Evolutionary conservation across 2,329 filamentous ascomycete species (phyloP).

Genomic region (Pseudocercospora vitis): DNA sequence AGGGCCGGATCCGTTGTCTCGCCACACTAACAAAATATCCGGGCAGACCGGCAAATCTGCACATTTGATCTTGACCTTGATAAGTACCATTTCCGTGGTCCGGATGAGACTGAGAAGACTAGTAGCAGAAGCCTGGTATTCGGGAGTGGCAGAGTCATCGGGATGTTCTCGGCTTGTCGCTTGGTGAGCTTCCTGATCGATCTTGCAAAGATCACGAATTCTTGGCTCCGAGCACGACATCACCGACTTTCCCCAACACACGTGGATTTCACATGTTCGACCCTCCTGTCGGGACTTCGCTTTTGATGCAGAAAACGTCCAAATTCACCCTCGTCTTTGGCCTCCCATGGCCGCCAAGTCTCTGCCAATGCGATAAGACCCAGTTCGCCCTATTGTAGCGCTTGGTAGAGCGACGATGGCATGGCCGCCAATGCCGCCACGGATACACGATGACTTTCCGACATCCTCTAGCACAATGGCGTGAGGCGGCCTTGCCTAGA

Average conservation of each 20-base stretch:
- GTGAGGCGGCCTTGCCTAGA: conserved; percentile 9
- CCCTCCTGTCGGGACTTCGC: background rate
- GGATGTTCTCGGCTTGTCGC: too few species aligned
- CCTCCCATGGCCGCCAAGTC: conserved; percentile 10
- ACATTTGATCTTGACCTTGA: too few species aligned
- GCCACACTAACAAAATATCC: conserved; percentile 12
- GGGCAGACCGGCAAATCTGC: too few species aligned
- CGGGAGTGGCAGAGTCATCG: too few species aligned
- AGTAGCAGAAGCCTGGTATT: too few species aligned
- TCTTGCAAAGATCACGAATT: conserved; percentile 1
- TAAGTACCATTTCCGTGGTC: too few species aligned
- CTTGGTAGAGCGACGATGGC: conserved; percentile 2
- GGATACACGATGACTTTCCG: conserved; percentile 9
- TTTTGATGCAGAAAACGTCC: background rate
- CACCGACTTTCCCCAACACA: conserved; percentile 9
- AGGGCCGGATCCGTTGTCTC: conserved; percentile 28
- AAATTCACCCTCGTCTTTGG: background rate
- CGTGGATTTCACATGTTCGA: conserved; percentile 1
- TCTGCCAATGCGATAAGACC: conserved; percentile 9
- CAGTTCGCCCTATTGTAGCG: conserved; percentile 7
- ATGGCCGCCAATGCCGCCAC: conserved; percentile 6
- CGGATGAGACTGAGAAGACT: too few species aligned
- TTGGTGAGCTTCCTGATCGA: background rate
- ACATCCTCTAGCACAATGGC: conserved; percentile 15
- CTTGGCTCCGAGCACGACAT: conserved; percentile 16